These are phyloP conservation scores for Huntiella moniliformis DNA, from an alignment of 2,329 filamentous ascomycete species.

Conservation along the genomic window DNA sequence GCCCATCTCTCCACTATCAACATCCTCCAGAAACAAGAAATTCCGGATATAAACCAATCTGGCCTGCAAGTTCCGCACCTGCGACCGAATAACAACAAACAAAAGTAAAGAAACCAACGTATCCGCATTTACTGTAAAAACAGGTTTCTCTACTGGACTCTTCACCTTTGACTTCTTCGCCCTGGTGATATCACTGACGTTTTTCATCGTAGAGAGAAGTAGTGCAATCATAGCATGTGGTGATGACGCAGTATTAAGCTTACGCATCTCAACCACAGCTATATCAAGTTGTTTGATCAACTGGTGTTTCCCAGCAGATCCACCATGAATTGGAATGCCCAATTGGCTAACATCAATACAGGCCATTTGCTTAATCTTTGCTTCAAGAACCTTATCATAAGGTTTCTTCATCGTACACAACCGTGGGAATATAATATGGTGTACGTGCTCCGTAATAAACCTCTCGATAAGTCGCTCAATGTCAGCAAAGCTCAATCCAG, in stretches of 20 bases:
- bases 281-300: conserved; percentile 56
- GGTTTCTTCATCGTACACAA: conserved; percentile 58
- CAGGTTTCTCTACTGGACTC: conserved; percentile 33
- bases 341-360: conserved; percentile 88
- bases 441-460: conserved; percentile 83
- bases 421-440: conserved; percentile 72
- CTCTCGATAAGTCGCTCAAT: conserved; percentile 90
- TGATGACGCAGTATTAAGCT: conserved; percentile 56
- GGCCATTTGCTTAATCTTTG: conserved; percentile 81
- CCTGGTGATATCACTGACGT: conserved; percentile 1
- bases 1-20: conserved; percentile 88
- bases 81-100: conserved; percentile 79
- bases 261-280: conserved; percentile 77
- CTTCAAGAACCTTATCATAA: conserved; percentile 76
- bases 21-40: conserved; percentile 95
- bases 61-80: conserved; percentile 72
- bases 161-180: conserved; percentile 21
- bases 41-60: conserved; percentile 87
- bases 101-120: conserved; percentile 80
- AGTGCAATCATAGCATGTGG: conserved; percentile 81
- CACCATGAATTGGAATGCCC: conserved; percentile 69
- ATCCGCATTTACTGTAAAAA: conserved; percentile 59
- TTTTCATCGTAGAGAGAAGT: conserved; percentile 61
- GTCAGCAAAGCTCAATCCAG: conserved; percentile 75
- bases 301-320: conserved; percentile 60